These are phyloP conservation scores for Aspergillus fischeri DNA, from an alignment of 2,329 filamentous ascomycete species.

Conservation along the genomic window DNA sequence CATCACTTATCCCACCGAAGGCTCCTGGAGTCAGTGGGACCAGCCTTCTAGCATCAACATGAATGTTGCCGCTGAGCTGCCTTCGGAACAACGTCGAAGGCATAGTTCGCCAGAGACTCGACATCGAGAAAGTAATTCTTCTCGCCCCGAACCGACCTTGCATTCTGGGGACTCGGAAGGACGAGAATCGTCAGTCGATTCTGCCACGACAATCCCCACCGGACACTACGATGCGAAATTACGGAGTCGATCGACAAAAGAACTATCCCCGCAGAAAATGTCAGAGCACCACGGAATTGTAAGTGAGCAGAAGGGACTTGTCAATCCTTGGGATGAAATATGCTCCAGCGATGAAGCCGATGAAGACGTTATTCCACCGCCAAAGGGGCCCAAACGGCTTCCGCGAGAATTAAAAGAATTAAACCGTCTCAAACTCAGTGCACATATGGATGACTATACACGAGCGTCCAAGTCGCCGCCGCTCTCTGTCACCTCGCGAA, in stretches of 20 bases:
- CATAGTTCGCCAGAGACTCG: conserved; percentile 10
- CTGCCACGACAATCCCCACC: conserved; percentile 20
- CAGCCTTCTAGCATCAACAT: conserved; percentile 18
- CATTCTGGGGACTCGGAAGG: background rate
- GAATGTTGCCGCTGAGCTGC: conserved; percentile 6
- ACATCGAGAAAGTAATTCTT: conserved; percentile 4
- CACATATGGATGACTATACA: conserved; percentile 19
- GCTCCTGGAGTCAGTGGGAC: conserved; percentile 41
- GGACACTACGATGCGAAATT: conserved; percentile 31
- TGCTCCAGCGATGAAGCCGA: conserved; percentile 24
- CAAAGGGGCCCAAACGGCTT: background rate
- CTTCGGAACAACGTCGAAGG: conserved; percentile 11
- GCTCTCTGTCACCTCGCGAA: conserved; percentile 34
- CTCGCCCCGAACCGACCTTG: background rate
- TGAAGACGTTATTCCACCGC: conserved; percentile 5
- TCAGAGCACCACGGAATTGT: background rate
- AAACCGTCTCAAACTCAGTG: conserved; percentile 1
- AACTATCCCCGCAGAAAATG: background rate
- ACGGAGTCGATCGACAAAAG: conserved; percentile 17
- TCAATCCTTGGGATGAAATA: background rate
- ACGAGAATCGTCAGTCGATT: conserved; percentile 11
- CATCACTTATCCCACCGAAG: conserved; percentile 38
- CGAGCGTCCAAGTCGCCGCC: conserved; percentile 31
- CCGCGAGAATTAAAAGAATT: background rate
- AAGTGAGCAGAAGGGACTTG: background rate